Evolutionary conservation across 78 protist genomes (phyloP).

Genomic region (Blattamonas nauphoetae): DNA sequence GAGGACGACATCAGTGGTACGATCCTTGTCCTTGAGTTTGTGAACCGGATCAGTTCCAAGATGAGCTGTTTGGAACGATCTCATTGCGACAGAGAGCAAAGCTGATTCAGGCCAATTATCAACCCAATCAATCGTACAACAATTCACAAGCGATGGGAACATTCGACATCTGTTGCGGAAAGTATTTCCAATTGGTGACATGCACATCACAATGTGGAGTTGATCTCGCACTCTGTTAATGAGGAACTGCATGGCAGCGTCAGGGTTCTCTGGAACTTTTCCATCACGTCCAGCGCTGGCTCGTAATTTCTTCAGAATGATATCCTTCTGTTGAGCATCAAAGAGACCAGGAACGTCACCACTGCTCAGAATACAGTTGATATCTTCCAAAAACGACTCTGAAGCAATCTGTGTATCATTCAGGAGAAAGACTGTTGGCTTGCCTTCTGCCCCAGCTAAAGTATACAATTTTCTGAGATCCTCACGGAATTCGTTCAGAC

Average conservation of each 20-base stretch:
- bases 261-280: slow-evolving; percentile 28
- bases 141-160: slow-evolving; percentile 50
- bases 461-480: slow-evolving; percentile 36
- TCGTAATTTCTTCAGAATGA: slow-evolving; percentile 5
- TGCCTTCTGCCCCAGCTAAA: not conserved
- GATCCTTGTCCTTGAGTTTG: too few species aligned
- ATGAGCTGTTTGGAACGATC: not conserved
- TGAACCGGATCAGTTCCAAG: not conserved
- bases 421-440: not conserved
- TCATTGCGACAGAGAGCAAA: slow-evolving; percentile 44
- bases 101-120: slow-evolving; percentile 65
- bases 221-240: slow-evolving; percentile 29
- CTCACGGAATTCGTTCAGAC: slow-evolving; percentile 33
- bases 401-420: slow-evolving; percentile 12
- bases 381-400: slow-evolving; percentile 9
- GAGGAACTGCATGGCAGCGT: slow-evolving; percentile 18
- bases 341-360: slow-evolving; percentile 53
- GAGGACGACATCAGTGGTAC: too few species aligned
- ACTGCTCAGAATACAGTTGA: slow-evolving; percentile 33
- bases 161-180: slow-evolving; percentile 44
- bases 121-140: slow-evolving; percentile 58
- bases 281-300: not conserved
- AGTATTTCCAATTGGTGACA: slow-evolving; percentile 53
- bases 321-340: slow-evolving; percentile 35
- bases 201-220: slow-evolving; percentile 50